Evolutionary conservation across 106 monocot species (phyloP), one percentile per base, ranked within the genome.

Genomic region (Platanthera guangdongensis): DNA sequence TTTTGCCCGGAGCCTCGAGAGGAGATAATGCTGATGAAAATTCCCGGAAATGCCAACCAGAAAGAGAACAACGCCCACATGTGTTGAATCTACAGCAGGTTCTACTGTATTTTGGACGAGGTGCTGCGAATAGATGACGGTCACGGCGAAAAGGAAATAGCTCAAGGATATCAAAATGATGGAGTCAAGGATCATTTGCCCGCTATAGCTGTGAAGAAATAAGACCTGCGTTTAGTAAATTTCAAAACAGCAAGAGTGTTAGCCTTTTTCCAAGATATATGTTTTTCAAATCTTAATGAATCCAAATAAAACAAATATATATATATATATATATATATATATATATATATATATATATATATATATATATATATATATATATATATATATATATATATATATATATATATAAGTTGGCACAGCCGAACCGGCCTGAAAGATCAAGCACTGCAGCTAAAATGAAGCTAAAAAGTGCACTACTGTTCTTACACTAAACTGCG

Each of bases 11-110:
- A 95, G 85, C 55, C 81, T 88, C 3, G 90, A 82, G 3, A 93
- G 88, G 60, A 95, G 83, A 57, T 52, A 76, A 72, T 93, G 95
- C 68, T 95, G 95, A 76, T 89, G 90, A 47, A 95, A 87, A 77
- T 95, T 95, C 77, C 95, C 95, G 0, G 19, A 46, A 62, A 90
- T 85, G 22, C 95, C 90, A 9, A 93, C 60, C 8, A 86, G 19
- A 67, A 95, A 93, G 5, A 89, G 81, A 49, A 79, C 46, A 4
- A 87, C 32, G 0, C 95, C 95, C 14, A 68, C 45, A 55, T 79
- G 79, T 76, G 75, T 82, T 22, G 88, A 64, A 67, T 95, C 81
- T 5, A 87, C 5, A 11, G 65, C 9, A 15, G 95, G 95, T 65
- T 85, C 81, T 0, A 82, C 7, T 77, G 74, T 71, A 28, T 73